These are phyloP conservation scores for Boletus huronensis DNA, from an alignment of 768 basidiomycete genomes.

Conservation along the genomic window DNA sequence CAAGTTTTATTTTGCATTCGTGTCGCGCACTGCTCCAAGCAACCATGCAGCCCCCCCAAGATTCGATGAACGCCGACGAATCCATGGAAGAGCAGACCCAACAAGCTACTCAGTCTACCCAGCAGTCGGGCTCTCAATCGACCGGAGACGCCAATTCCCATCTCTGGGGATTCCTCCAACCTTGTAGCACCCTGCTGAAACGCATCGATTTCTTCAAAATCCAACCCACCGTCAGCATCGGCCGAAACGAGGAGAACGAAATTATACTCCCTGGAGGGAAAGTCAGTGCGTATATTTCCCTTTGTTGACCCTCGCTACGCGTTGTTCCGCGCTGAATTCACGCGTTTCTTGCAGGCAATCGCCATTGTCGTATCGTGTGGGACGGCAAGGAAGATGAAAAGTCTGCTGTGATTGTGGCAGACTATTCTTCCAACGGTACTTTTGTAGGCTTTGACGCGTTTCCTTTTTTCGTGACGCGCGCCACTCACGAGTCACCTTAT, in stretches of 20 bases:
- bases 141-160: slow-evolving; percentile 25
- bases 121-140: slow-evolving; percentile 31
- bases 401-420: slow-evolving; percentile 33
- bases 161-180: slow-evolving; percentile 72
- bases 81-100: slow-evolving; percentile 33
- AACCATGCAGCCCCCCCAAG: slow-evolving; percentile 19
- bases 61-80: slow-evolving; percentile 28
- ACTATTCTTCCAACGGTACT: slow-evolving; percentile 44
- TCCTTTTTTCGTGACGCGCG: slow-evolving; percentile 1
- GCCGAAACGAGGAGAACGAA: slow-evolving; percentile 49
- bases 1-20: background rate
- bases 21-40: background rate
- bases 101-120: slow-evolving; percentile 40
- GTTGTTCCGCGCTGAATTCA: slow-evolving; percentile 13
- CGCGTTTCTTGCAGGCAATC: slow-evolving; percentile 37
- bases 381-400: slow-evolving; percentile 32
- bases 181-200: slow-evolving; percentile 48
- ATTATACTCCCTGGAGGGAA: slow-evolving; percentile 65
- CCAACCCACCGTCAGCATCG: slow-evolving; percentile 48
- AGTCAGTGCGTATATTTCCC: slow-evolving; percentile 54
- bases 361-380: slow-evolving; percentile 38
- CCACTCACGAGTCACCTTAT: slow-evolving; percentile 6
- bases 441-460: slow-evolving; percentile 32
- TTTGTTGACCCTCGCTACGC: slow-evolving; percentile 9
- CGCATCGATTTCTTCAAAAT: slow-evolving; percentile 64